These are phyloP conservation scores for Nelumbo lutea DNA, from an alignment of 164 flowering plant genomes.

Conservation along the genomic window DNA sequence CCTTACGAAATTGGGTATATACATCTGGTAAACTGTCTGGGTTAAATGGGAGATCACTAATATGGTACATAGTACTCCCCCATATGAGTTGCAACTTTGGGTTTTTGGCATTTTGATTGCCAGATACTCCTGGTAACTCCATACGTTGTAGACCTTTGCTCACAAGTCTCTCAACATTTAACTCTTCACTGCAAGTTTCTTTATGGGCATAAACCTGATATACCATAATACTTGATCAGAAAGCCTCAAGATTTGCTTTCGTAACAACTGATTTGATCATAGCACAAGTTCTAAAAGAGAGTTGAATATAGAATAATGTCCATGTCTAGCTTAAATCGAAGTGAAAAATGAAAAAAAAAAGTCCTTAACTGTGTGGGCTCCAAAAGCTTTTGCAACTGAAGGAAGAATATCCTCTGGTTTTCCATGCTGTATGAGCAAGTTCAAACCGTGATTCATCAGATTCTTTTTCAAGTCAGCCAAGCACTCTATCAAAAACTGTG, in stretches of 20 bases:
- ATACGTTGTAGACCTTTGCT: constrained; percentile 31
- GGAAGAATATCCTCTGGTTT: constrained; percentile 86
- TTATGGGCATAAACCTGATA: constrained; percentile 87
- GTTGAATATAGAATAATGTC: neutral
- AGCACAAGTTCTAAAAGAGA: neutral
- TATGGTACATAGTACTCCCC: constrained; percentile 89
- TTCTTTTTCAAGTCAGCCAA: constrained; percentile 75
- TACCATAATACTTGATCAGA: neutral
- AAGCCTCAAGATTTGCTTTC: neutral
- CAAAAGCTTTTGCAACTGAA: constrained; percentile 54
- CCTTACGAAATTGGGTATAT: constrained; percentile 94
- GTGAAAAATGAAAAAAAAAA: neutral
- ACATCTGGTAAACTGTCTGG: constrained; percentile 61
- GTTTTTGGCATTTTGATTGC: constrained; percentile 13
- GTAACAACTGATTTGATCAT: neutral
- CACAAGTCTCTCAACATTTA: constrained; percentile 55
- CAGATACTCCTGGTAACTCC: constrained; percentile 14
- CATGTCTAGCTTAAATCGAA: neutral
- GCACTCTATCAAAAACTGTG: constrained; percentile 69
- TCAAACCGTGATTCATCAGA: constrained; percentile 60
- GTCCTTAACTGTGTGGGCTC: constrained; percentile 72
- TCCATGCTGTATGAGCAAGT: constrained; percentile 73
- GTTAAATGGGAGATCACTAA: constrained; percentile 80
- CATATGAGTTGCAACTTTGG: constrained; percentile 66
- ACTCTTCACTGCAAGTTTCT: constrained; percentile 95